Percentiles rank a stretch among this genome's conserved stretches.
Conservation (phyloP, 306 rosid species). For the Abrus precatorius region DNA sequence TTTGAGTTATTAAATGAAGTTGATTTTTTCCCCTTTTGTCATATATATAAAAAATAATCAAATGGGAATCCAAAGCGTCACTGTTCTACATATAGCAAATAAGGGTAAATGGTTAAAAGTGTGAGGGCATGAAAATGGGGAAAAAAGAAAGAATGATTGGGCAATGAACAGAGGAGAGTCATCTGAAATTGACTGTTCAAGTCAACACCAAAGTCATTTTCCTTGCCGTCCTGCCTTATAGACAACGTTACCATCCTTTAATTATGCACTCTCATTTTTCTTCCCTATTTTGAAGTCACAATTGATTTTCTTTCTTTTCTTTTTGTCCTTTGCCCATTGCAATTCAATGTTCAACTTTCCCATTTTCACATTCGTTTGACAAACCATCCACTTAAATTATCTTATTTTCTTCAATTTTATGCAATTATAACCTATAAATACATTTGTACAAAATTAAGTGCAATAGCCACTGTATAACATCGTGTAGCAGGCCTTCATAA, state of each 20-base stretch:
- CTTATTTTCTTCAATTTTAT: not conserved
- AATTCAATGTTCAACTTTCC: constrained; percentile 28
- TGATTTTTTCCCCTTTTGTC: no score
- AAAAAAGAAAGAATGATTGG: constrained; percentile 44
- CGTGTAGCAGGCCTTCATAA: no score
- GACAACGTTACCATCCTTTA: constrained; percentile 47
- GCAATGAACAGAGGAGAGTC: constrained; percentile 51
- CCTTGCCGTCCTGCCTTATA: constrained; percentile 49
- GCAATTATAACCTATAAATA: not conserved
- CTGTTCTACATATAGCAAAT: not conserved
- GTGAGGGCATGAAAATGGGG: not conserved
- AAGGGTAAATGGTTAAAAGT: constrained; percentile 45
- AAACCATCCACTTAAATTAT: constrained; percentile 33
- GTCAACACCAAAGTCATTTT: constrained; percentile 67
- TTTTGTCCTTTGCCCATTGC: constrained; percentile 36
- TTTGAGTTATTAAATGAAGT: no score
- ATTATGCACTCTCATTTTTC: constrained; percentile 19
- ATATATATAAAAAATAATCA: not conserved
- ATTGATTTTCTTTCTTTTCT: constrained; percentile 10
- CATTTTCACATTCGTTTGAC: constrained; percentile 30
- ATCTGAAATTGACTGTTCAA: constrained; percentile 60
- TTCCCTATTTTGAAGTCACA: constrained; percentile 1
- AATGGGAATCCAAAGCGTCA: constrained; percentile 44
- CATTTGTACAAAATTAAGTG: not conserved
- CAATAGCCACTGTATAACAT: not conserved